Conservation (phyloP, 106 monocot species). For the Agapanthus africanus region DNA sequence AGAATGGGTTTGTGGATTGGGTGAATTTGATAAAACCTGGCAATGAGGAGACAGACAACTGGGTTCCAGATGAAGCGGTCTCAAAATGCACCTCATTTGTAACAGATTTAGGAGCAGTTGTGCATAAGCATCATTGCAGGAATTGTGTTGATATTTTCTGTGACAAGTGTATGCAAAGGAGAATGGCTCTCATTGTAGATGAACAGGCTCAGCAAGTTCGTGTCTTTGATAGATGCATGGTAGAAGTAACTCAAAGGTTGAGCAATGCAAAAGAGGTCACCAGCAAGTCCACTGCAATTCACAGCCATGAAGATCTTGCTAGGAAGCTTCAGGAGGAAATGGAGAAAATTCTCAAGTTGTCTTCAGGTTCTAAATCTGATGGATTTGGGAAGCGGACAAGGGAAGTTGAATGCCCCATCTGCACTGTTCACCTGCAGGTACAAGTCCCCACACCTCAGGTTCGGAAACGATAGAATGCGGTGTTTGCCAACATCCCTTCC, state of each 20-base stretch:
- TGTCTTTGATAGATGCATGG: constrained; percentile 91
- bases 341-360: no score
- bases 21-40: constrained; percentile 70
- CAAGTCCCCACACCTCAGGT: no score
- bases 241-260: constrained; percentile 25
- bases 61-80: constrained; percentile 95
- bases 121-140: constrained; percentile 88
- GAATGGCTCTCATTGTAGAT: constrained; percentile 82
- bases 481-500: no score
- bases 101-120: constrained; percentile 68
- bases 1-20: constrained; percentile 66
- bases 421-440: no score
- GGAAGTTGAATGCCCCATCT: no score
- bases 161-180: constrained; percentile 87
- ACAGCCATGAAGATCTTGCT: constrained; percentile 20
- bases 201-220: constrained; percentile 69
- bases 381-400: no score
- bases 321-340: constrained; percentile 15
- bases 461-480: no score
- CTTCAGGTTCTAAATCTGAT: no score
- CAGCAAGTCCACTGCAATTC: not conserved
- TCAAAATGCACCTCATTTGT: constrained; percentile 73
- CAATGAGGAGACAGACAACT: constrained; percentile 94
- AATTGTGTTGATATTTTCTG: constrained; percentile 98
- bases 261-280: constrained; percentile 12